phyloP scores from a whole-genome alignment of 31 red algal genomes.

The Odonthalia washingtoniensis region DNA sequence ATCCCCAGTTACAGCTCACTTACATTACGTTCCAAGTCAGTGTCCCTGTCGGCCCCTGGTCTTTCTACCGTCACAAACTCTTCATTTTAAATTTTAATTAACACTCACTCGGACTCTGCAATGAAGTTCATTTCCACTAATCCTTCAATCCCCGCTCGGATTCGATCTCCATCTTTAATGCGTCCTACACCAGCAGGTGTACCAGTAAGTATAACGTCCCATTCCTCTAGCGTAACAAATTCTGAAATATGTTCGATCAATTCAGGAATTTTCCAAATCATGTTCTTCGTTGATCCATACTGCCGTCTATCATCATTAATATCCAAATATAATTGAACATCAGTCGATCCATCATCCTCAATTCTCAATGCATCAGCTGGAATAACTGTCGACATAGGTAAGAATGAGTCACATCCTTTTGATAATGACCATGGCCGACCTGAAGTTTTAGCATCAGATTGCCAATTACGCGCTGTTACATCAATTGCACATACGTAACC shows the following conservation, averaged over 20 bases:
- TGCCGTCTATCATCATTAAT: slow-evolving; percentile 84
- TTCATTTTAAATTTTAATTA: no score
- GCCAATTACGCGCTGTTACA: slow-evolving; percentile 86
- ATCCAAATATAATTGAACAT: slow-evolving; percentile 65
- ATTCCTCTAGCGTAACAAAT: slow-evolving; percentile 73
- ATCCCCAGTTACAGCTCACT: no score
- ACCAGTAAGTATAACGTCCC: slow-evolving; percentile 88
- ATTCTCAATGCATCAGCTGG: slow-evolving; percentile 51
- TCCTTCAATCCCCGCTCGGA: slow-evolving; percentile 66
- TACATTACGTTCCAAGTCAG: no score
- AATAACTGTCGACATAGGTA: slow-evolving; percentile 63
- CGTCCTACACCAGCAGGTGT: slow-evolving; percentile 72
- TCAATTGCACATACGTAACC: slow-evolving; percentile 86
- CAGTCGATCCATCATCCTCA: slow-evolving; percentile 45
- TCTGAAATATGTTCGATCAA: slow-evolving; percentile 74
- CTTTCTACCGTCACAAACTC: no score
- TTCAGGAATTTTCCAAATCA: slow-evolving; percentile 86
- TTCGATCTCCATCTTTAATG: slow-evolving; percentile 54
- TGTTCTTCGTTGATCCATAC: slow-evolving; percentile 59
- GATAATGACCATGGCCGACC: slow-evolving; percentile 85
- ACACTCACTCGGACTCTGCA: no score
- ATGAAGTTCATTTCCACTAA: slow-evolving; percentile 70
- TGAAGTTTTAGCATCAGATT: slow-evolving; percentile 68
- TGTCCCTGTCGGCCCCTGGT: no score
- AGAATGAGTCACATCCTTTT: slow-evolving; percentile 85